Evolutionary conservation across 768 basidiomycete species (phyloP).

Genomic region (Leucosporidium creatinivorum): DNA sequence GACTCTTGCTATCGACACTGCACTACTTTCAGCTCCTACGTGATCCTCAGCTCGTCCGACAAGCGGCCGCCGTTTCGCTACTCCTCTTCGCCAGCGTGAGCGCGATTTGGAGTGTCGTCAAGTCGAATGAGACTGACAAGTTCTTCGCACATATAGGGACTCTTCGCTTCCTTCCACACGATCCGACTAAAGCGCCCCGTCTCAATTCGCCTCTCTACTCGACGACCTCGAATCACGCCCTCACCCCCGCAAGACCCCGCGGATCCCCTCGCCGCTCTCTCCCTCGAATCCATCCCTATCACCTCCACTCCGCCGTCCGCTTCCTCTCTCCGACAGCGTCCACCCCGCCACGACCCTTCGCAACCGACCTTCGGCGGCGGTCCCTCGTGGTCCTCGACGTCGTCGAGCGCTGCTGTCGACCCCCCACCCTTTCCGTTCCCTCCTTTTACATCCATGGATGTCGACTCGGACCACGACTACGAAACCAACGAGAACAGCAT

Average conservation of each 20-base stretch:
- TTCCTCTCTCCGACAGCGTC: neutral
- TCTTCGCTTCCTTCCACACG: neutral
- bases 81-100: neutral
- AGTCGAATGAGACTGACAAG: neutral
- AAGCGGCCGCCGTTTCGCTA: neutral
- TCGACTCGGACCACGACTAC: slow-evolving; percentile 6
- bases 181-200: neutral
- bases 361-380: neutral
- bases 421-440: neutral
- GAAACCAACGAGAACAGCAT: slow-evolving; percentile 20
- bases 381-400: neutral
- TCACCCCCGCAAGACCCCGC: neutral
- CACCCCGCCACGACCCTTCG: neutral
- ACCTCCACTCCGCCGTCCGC: slow-evolving; percentile 8
- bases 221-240: neutral
- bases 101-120: neutral
- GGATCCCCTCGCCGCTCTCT: neutral
- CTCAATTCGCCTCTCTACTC: neutral
- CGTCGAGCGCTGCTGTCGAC: neutral
- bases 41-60: neutral
- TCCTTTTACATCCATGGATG: neutral
- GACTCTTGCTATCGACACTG: neutral
- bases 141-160: neutral
- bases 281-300: neutral
- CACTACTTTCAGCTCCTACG: neutral